Percentiles rank a stretch among this genome's conserved stretches.
Conservation (phyloP, 1,284 basidiomycete genomes). For the Phellopilus nigrolimitatus region DNA sequence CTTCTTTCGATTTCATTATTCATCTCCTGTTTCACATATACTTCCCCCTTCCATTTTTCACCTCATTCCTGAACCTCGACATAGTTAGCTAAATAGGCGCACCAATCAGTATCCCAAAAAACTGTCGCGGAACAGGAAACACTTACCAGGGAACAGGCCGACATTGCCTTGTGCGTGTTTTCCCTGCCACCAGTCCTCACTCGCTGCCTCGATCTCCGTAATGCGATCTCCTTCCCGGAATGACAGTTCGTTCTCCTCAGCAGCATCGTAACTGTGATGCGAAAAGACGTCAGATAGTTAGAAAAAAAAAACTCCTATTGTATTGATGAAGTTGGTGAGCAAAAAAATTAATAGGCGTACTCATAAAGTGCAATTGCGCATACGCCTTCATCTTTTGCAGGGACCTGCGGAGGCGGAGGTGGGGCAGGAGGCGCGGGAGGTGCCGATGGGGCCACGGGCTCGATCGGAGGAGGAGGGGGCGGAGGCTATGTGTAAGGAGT, state of each 20-base stretch:
- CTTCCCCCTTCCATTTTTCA: background rate
- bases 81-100: slow-evolving; percentile 45
- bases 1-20: background rate
- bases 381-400: slow-evolving; percentile 46
- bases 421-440: slow-evolving; percentile 29
- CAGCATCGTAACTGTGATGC: slow-evolving; percentile 67
- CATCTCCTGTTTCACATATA: slow-evolving; percentile 2
- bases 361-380: slow-evolving; percentile 75
- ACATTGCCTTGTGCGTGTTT: slow-evolving; percentile 52
- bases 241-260: slow-evolving; percentile 84
- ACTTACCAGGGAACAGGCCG: slow-evolving; percentile 82
- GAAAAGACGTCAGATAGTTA: background rate
- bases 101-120: slow-evolving; percentile 17
- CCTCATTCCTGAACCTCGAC: slow-evolving; percentile 52
- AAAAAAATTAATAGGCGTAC: slow-evolving; percentile 39
- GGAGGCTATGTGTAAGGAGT: slow-evolving; percentile 26
- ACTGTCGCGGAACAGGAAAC: slow-evolving; percentile 7
- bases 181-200: slow-evolving; percentile 90
- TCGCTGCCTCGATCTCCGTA: slow-evolving; percentile 63
- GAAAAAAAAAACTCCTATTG: no score
- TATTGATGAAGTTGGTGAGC: no score
- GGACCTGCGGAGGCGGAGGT: slow-evolving; percentile 28
- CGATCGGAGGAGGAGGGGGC: slow-evolving; percentile 36
- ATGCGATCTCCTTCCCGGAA: slow-evolving; percentile 82
- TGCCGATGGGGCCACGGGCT: slow-evolving; percentile 36